Percentiles rank a stretch among this genome's conserved stretches.
These are phyloP conservation scores for Backusella australiensis DNA, from an alignment of 192 early-diverging fungal species.

Conservation along the genomic window DNA sequence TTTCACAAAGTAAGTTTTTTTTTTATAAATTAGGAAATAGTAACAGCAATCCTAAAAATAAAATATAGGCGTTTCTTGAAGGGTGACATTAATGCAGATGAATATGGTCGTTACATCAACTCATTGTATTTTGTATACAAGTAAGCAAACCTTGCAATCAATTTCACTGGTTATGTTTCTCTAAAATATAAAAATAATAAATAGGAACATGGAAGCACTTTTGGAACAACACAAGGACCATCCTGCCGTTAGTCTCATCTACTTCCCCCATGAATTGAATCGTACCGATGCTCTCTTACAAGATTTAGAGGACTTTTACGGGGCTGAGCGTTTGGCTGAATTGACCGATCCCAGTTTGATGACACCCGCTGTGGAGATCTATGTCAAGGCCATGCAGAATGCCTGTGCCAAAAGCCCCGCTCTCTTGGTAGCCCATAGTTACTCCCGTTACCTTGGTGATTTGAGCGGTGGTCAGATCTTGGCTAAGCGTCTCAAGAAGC, in stretches of 20 bases:
- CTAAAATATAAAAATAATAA: not conserved
- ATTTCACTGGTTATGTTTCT: not conserved
- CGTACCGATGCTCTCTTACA: slow-evolving; percentile 38
- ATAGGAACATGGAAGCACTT: slow-evolving; percentile 43
- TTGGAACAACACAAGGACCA: slow-evolving; percentile 48
- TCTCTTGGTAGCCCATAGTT: slow-evolving; percentile 53
- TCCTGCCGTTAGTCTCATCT: slow-evolving; percentile 43
- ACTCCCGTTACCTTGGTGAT: slow-evolving; percentile 57
- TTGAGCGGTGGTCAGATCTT: slow-evolving; percentile 55
- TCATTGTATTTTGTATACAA: slow-evolving; percentile 51
- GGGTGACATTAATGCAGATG: slow-evolving; percentile 43
- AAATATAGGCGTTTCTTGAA: slow-evolving; percentile 44
- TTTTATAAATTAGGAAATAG: not conserved
- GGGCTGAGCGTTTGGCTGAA: slow-evolving; percentile 30
- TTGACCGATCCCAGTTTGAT: slow-evolving; percentile 24
- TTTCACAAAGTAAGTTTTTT: slow-evolving; percentile 44
- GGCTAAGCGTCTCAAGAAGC: slow-evolving; percentile 48
- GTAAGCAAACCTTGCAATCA: slow-evolving; percentile 18
- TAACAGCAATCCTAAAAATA: not conserved
- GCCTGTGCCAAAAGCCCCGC: slow-evolving; percentile 40
- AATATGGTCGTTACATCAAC: slow-evolving; percentile 50
- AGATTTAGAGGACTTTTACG: slow-evolving; percentile 50
- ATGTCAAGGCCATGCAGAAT: slow-evolving; percentile 44
- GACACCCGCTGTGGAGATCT: slow-evolving; percentile 51
- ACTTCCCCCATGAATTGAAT: slow-evolving; percentile 52